These are phyloP conservation scores for Scheffersomyces stambukii DNA, from an alignment of 1,139 yeast genomes.

Conservation along the genomic window DNA sequence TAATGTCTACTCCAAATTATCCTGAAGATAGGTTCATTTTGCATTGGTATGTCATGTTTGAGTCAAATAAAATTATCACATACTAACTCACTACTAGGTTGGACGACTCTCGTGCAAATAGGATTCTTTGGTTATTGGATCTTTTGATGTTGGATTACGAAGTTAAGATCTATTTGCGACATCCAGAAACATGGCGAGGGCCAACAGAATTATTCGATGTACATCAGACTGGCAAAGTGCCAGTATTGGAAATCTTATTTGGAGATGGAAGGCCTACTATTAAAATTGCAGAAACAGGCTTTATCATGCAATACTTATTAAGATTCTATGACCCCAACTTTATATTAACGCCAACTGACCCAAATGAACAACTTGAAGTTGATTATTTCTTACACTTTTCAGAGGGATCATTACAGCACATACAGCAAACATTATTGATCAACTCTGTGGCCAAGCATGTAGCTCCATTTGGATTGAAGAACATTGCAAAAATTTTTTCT, in stretches of 20 bases:
- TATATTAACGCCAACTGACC: slow-evolving; percentile 27
- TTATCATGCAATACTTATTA: slow-evolving; percentile 42
- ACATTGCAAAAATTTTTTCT: slow-evolving; percentile 35
- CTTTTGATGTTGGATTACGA: slow-evolving; percentile 50
- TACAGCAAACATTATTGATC: slow-evolving; percentile 37
- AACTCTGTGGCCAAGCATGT: slow-evolving; percentile 32
- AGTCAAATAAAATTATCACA: not conserved
- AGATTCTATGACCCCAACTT: slow-evolving; percentile 35
- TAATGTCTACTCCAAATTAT: not conserved
- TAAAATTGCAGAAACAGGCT: slow-evolving; percentile 45
- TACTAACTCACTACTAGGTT: slow-evolving; percentile 24
- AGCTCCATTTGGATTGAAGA: slow-evolving; percentile 47
- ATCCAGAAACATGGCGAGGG: slow-evolving; percentile 39
- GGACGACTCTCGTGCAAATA: slow-evolving; percentile 49
- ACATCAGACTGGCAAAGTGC: slow-evolving; percentile 57
- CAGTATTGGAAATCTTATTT: slow-evolving; percentile 45
- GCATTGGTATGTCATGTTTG: slow-evolving; percentile 23
- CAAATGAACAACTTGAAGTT: slow-evolving; percentile 33
- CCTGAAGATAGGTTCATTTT: slow-evolving; percentile 22
- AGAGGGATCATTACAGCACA: slow-evolving; percentile 55
- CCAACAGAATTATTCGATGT: slow-evolving; percentile 44
- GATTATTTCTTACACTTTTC: slow-evolving; percentile 52
- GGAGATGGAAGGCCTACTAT: slow-evolving; percentile 38
- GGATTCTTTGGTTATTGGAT: slow-evolving; percentile 55
- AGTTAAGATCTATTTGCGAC: slow-evolving; percentile 46